Evolutionary conservation across 768 basidiomycete species (phyloP).

Genomic region (Sporobolomyces pararoseus): DNA sequence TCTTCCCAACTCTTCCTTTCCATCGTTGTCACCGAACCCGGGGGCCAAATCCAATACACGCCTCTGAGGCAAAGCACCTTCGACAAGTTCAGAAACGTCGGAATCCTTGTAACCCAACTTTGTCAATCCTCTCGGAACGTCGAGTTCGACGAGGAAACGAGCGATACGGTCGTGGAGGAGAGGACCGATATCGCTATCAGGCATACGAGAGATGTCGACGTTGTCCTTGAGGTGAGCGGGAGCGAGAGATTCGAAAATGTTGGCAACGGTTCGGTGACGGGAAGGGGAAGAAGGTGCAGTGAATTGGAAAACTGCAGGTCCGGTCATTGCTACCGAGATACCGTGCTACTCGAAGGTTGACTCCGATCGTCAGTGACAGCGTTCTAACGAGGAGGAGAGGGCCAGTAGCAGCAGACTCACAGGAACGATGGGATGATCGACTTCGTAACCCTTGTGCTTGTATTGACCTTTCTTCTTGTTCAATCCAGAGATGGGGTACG

Average conservation of each 20-base stretch:
- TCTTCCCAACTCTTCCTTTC: conserved; percentile 24
- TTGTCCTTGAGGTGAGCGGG: conserved; percentile 48
- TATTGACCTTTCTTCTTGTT: conserved; percentile 93
- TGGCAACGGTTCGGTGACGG: conserved; percentile 81
- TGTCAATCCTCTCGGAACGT: conserved; percentile 78
- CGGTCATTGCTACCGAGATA: conserved; percentile 74
- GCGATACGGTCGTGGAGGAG: conserved; percentile 82
- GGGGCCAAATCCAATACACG: conserved; percentile 86
- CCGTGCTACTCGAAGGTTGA: conserved; percentile 12
- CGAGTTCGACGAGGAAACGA: conserved; percentile 75
- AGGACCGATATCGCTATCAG: conserved; percentile 72
- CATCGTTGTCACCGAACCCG: conserved; percentile 37
- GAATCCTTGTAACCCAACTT: conserved; percentile 63
- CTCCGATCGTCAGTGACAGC: no score
- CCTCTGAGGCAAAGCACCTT: conserved; percentile 87
- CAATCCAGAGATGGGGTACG: conserved; percentile 68
- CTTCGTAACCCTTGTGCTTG: conserved; percentile 81
- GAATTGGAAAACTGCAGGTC: conserved; percentile 93
- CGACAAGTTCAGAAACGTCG: conserved; percentile 72
- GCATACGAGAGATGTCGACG: conserved; percentile 58
- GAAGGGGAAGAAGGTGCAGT: conserved; percentile 89
- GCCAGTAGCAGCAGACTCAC: conserved; percentile 53
- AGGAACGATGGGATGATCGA: conserved; percentile 84
- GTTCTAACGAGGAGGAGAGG: neutral
- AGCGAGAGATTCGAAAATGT: conserved; percentile 72